Evolutionary conservation across 805 yeast species (phyloP).

Genomic region (Dipodascopsis tothii): DNA sequence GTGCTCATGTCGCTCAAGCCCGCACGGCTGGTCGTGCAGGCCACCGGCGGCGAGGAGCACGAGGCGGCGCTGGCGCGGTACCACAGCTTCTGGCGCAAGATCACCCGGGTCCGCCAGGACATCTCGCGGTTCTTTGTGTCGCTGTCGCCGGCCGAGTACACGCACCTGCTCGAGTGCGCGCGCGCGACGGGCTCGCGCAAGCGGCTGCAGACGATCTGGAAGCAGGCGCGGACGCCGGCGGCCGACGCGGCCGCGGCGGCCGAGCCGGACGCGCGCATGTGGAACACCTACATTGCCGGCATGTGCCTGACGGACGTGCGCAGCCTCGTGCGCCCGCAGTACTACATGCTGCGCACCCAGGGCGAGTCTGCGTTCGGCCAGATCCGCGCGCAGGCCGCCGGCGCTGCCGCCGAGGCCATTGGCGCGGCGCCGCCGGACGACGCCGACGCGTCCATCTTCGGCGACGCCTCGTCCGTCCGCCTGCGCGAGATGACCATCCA

Average conservation of each 20-base stretch:
- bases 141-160: slow-evolving; percentile 8
- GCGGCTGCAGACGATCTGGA: slow-evolving; percentile 7
- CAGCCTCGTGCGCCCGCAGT: slow-evolving; percentile 1
- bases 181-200: slow-evolving; percentile 3
- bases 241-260: background rate
- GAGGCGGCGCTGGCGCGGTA: background rate
- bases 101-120: slow-evolving; percentile 8
- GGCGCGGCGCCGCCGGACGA: background rate
- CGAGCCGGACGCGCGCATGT: slow-evolving; percentile 4
- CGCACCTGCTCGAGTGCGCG: slow-evolving; percentile 12
- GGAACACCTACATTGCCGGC: slow-evolving; percentile 8
- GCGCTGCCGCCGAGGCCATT: background rate
- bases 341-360: background rate
- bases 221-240: background rate
- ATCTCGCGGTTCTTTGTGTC: slow-evolving; percentile 12
- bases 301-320: slow-evolving; percentile 5
- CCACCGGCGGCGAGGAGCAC: background rate
- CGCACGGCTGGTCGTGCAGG: background rate
- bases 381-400: background rate
- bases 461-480: slow-evolving; percentile 1
- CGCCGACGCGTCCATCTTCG: slow-evolving; percentile 8
- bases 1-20: slow-evolving; percentile 3
- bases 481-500: background rate
- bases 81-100: slow-evolving; percentile 7
- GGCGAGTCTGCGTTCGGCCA: background rate